Conservation (phyloP, 2,329 filamentous ascomycete species). For the Emergomyces orientalis region DNA sequence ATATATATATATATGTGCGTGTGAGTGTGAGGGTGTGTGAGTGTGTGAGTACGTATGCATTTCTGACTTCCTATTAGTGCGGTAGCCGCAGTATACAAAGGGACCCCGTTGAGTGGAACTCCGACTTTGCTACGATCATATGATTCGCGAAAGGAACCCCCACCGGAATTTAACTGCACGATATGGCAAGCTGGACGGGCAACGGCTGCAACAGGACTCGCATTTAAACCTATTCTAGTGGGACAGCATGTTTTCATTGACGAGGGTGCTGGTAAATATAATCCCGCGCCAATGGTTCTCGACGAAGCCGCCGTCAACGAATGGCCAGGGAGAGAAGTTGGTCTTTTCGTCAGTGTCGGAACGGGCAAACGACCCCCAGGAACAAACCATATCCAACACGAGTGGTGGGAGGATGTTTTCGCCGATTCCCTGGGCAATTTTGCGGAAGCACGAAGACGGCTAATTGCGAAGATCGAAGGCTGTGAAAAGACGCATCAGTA, state of each 20-base stretch:
- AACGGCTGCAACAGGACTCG: conserved; percentile 81
- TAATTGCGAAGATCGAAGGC: conserved; percentile 89
- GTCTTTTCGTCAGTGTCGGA: conserved; percentile 87
- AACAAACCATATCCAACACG: conserved; percentile 56
- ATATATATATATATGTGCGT: not conserved
- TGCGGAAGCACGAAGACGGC: conserved; percentile 72
- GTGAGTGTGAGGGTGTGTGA: too few relatives aligned
- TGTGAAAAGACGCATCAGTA: conserved; percentile 84
- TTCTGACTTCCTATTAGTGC: conserved; percentile 47
- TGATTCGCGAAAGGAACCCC: conserved; percentile 83
- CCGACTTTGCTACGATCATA: conserved; percentile 81
- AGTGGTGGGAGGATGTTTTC: conserved; percentile 88
- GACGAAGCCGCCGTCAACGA: conserved; percentile 89
- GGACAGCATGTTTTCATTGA: conserved; percentile 92
- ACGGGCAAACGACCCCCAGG: conserved; percentile 76
- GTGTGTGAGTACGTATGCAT: too few relatives aligned
- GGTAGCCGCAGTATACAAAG: conserved; percentile 84
- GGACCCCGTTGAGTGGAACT: conserved; percentile 57
- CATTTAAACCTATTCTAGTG: conserved; percentile 92
- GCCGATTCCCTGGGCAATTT: conserved; percentile 67
- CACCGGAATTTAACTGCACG: conserved; percentile 84
- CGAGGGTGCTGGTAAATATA: conserved; percentile 84
- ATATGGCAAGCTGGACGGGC: conserved; percentile 96
- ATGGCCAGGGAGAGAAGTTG: conserved; percentile 88
- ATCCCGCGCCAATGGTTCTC: conserved; percentile 72